Evolutionary conservation across 192 early-diverging fungal genomes (phyloP).

Genomic region (Podila horticola): DNA sequence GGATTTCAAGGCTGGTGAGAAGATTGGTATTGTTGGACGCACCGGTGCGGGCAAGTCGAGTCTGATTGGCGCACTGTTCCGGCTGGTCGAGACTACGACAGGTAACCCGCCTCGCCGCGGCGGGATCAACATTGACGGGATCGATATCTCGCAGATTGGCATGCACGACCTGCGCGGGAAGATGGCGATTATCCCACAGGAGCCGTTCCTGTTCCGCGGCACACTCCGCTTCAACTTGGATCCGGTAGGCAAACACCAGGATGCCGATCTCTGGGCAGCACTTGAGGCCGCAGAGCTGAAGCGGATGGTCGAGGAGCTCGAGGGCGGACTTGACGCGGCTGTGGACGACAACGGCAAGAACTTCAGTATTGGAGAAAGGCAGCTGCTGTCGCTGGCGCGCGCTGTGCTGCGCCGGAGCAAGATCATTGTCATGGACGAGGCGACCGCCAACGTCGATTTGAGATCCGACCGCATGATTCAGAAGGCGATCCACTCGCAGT

Average conservation of each 20-base stretch:
- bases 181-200: constrained; percentile 72
- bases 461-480: constrained; percentile 76
- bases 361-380: constrained; percentile 81
- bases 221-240: constrained; percentile 67
- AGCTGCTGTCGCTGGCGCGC: constrained; percentile 69
- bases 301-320: constrained; percentile 67
- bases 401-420: constrained; percentile 75
- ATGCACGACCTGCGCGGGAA: constrained; percentile 64
- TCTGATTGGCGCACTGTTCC: constrained; percentile 75
- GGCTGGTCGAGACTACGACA: constrained; percentile 70
- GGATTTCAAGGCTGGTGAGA: constrained; percentile 71
- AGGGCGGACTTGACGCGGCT: constrained; percentile 74
- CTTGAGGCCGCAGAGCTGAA: constrained; percentile 77
- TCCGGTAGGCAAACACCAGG: constrained; percentile 59
- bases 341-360: constrained; percentile 86
- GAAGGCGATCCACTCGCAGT: constrained; percentile 62
- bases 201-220: constrained; percentile 70
- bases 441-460: constrained; percentile 70
- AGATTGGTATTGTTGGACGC: constrained; percentile 88
- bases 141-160: constrained; percentile 66
- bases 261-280: constrained; percentile 75
- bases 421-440: constrained; percentile 88
- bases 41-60: constrained; percentile 85
- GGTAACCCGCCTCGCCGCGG: constrained; percentile 41
- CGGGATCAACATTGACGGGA: constrained; percentile 72